Conservation (phyloP, 352 stramenopile species). For the Pilasporangium apinafurcum region DNA sequence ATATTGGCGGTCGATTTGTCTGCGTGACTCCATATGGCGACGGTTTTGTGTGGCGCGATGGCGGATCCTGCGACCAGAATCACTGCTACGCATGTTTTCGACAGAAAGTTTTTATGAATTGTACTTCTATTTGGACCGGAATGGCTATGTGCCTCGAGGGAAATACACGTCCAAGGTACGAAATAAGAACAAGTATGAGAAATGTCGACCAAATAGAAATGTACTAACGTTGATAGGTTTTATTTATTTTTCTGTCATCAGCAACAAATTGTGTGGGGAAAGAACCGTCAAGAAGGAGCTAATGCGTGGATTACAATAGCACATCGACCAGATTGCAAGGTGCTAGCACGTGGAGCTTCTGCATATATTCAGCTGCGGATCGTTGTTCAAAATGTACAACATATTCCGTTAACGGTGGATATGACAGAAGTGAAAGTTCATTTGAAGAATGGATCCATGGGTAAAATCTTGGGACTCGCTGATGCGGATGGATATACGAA, state of each 20-base stretch:
- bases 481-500: slow-evolving; percentile 1
- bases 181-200: neutral
- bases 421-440: slow-evolving; percentile 54
- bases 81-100: slow-evolving; percentile 31
- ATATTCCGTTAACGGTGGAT: slow-evolving; percentile 47
- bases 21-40: slow-evolving; percentile 46
- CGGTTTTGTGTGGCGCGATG: slow-evolving; percentile 38
- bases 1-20: slow-evolving; percentile 41
- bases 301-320: slow-evolving; percentile 72
- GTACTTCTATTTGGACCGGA: slow-evolving; percentile 54
- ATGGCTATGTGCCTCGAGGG: slow-evolving; percentile 43
- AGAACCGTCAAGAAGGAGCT: slow-evolving; percentile 48
- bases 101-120: slow-evolving; percentile 50
- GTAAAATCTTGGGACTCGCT: slow-evolving; percentile 29
- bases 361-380: slow-evolving; percentile 62
- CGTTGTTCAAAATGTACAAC: slow-evolving; percentile 61
- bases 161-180: slow-evolving; percentile 59
- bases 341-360: slow-evolving; percentile 16
- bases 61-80: slow-evolving; percentile 35
- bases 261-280: slow-evolving; percentile 66
- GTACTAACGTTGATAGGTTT: neutral
- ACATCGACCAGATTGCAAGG: slow-evolving; percentile 60
- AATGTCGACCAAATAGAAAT: neutral
- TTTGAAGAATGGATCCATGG: slow-evolving; percentile 61
- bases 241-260: slow-evolving; percentile 2